phyloP scores from a whole-genome alignment of 2,329 filamentous ascomycete species.

The Colletotrichum godetiae region DNA sequence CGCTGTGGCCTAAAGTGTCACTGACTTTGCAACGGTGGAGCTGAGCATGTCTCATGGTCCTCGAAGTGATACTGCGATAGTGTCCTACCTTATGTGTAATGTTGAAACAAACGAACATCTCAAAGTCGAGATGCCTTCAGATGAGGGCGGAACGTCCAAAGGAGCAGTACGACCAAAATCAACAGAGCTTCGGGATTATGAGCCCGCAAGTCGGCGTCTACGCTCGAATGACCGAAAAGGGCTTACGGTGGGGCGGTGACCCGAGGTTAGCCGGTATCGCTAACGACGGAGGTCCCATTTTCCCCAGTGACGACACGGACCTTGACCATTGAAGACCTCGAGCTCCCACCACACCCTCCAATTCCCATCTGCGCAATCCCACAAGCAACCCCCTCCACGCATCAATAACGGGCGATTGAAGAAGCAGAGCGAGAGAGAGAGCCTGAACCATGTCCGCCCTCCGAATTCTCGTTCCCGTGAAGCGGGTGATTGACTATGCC shows the following conservation, averaged over 20 bases:
- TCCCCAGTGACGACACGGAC: conserved; percentile 34
- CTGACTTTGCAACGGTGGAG: neutral
- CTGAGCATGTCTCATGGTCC: neutral
- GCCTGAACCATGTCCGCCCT: conserved; percentile 35
- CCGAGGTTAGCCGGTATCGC: conserved; percentile 58
- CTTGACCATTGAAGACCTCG: conserved; percentile 19
- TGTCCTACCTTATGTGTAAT: neutral
- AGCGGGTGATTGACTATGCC: conserved; percentile 89
- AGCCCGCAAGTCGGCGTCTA: conserved; percentile 11
- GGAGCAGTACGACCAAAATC: neutral
- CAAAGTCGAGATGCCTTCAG: neutral
- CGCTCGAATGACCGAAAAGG: conserved; percentile 29
- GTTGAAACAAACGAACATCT: neutral
- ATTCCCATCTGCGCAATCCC: conserved; percentile 37
- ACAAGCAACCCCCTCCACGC: conserved; percentile 16
- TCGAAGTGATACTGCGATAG: too few species aligned
- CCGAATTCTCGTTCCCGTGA: conserved; percentile 79
- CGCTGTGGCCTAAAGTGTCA: neutral
- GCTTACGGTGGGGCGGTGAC: conserved; percentile 35
- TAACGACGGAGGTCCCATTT: conserved; percentile 39
- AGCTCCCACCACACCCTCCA: conserved; percentile 24
- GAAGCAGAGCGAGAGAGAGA: conserved; percentile 15
- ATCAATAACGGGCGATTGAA: conserved; percentile 27
- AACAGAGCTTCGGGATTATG: neutral
- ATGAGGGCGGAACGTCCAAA: neutral